These are phyloP conservation scores for Chrysoporthe puriensis DNA, from an alignment of 2,329 filamentous ascomycete species.

Conservation along the genomic window DNA sequence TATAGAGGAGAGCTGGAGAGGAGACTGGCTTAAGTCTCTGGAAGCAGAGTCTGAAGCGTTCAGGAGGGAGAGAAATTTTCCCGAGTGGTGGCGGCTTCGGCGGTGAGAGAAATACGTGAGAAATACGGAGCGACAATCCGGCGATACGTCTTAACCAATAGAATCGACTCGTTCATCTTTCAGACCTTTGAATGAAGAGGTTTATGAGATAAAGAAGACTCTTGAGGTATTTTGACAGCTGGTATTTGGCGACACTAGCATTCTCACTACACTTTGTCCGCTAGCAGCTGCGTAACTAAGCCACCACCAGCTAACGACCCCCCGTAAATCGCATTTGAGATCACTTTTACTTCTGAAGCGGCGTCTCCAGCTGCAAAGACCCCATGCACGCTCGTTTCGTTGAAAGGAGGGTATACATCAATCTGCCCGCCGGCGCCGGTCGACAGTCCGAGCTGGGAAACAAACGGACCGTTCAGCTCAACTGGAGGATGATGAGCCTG, in stretches of 20 bases:
- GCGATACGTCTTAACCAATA: not conserved
- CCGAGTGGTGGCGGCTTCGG: slow-evolving; percentile 11
- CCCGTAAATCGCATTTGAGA: slow-evolving; percentile 21
- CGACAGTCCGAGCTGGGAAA: slow-evolving; percentile 16
- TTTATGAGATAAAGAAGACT: not conserved
- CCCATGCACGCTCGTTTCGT: slow-evolving; percentile 24
- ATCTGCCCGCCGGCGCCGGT: slow-evolving; percentile 21
- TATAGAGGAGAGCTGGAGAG: slow-evolving; percentile 46
- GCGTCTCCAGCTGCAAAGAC: slow-evolving; percentile 28
- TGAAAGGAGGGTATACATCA: slow-evolving; percentile 16
- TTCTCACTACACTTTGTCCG: slow-evolving; percentile 5
- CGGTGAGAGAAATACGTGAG: slow-evolving; percentile 1
- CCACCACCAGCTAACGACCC: slow-evolving; percentile 19
- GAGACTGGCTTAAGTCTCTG: slow-evolving; percentile 37
- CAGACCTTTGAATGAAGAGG: not conserved
- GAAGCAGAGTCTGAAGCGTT: slow-evolving; percentile 42
- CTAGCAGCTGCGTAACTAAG: slow-evolving; percentile 19
- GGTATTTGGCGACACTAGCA: not conserved
- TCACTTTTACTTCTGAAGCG: slow-evolving; percentile 9
- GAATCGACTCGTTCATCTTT: not conserved
- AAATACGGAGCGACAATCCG: not conserved
- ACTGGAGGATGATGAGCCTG: slow-evolving; percentile 12
- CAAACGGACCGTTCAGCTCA: slow-evolving; percentile 22
- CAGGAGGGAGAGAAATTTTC: slow-evolving; percentile 34
- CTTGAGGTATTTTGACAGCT: not conserved